Evolutionary conservation across 441 rosid species (phyloP).

Genomic region (Pelargonium cotyledonis): DNA sequence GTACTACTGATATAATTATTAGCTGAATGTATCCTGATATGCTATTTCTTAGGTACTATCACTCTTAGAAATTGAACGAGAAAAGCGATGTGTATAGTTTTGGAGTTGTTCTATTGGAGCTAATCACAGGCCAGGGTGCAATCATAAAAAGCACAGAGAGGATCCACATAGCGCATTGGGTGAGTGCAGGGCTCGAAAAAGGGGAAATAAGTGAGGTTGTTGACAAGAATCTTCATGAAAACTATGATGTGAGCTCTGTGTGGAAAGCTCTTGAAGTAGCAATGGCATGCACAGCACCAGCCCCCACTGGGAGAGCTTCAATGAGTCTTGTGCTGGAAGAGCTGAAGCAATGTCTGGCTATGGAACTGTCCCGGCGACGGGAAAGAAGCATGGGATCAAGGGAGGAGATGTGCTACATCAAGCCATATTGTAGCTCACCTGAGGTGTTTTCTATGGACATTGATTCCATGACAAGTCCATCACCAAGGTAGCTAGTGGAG

Average conservation of each 20-base stretch:
- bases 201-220: slow-evolving; percentile 34
- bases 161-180: slow-evolving; percentile 29
- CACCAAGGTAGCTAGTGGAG: background rate
- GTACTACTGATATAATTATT: background rate
- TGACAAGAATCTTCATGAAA: slow-evolving; percentile 35
- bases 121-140: slow-evolving; percentile 41
- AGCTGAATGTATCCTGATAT: background rate
- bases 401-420: background rate
- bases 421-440: background rate
- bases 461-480: background rate
- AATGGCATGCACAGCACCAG: slow-evolving; percentile 30
- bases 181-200: slow-evolving; percentile 12
- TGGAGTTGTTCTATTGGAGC: slow-evolving; percentile 33
- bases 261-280: slow-evolving; percentile 44
- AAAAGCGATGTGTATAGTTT: slow-evolving; percentile 22
- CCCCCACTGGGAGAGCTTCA: slow-evolving; percentile 31
- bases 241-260: slow-evolving; percentile 25
- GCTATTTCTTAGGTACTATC: slow-evolving; percentile 24
- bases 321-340: slow-evolving; percentile 31
- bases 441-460: background rate
- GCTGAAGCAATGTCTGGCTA: slow-evolving; percentile 37
- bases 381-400: background rate
- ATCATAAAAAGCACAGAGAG: slow-evolving; percentile 14
- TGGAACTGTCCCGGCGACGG: slow-evolving; percentile 20
- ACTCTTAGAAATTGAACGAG: slow-evolving; percentile 16